Percentiles rank a stretch among this genome's conserved stretches.
Evolutionary conservation across 306 rosid species (phyloP).

Genomic region (Pueraria montana): DNA sequence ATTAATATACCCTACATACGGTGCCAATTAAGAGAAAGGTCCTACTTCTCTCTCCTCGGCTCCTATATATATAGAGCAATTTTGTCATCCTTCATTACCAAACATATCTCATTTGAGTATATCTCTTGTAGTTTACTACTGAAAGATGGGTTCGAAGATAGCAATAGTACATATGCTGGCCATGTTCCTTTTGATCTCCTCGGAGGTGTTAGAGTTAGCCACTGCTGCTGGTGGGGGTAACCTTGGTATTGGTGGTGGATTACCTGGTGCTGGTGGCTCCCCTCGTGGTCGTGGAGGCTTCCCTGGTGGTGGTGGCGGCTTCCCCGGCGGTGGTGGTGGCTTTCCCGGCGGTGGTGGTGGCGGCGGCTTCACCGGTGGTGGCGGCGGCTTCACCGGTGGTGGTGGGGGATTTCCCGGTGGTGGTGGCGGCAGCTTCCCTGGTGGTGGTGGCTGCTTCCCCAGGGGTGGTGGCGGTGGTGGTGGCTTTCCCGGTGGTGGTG

Average conservation of each 20-base stretch:
- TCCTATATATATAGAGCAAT: conserved; percentile 25
- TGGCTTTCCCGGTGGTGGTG: not conserved
- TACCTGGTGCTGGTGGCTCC: no score
- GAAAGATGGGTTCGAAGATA: not conserved
- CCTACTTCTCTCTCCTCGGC: not conserved
- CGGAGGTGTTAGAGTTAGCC: not conserved
- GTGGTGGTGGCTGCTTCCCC: not conserved
- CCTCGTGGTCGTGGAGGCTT: not conserved
- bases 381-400: not conserved
- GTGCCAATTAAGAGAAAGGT: not conserved
- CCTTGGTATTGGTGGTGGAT: not conserved
- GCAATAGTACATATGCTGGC: not conserved
- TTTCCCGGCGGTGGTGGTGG: not conserved
- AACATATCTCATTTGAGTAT: not conserved
- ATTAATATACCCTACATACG: not conserved
- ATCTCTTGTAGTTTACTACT: not conserved
- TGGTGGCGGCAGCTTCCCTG: not conserved
- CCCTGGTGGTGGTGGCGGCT: not conserved
- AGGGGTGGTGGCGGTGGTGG: no score
- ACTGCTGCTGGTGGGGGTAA: not conserved
- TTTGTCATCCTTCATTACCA: not conserved
- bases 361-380: not conserved
- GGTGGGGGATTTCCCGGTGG: not conserved
- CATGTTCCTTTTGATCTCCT: not conserved
- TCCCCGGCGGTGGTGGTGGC: not conserved